Evolutionary conservation across 345 rosid genomes (phyloP).

Genomic region (Gossypium herbaceum): DNA sequence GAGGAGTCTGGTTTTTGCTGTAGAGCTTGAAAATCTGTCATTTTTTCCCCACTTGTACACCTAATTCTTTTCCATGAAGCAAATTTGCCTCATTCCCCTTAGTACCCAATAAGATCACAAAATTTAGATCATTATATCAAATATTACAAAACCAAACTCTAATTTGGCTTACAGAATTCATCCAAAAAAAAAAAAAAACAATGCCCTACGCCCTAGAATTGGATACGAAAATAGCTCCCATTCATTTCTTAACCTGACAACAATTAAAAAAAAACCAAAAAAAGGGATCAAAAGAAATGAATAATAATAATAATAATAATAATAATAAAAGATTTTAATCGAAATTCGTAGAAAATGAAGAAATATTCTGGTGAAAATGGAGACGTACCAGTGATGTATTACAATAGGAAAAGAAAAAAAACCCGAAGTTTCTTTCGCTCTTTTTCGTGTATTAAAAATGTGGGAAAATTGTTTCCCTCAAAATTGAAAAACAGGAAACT

Average conservation of each 20-base stretch:
- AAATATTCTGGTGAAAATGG: conserved; percentile 5
- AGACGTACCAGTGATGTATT: conserved; percentile 31
- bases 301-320: neutral
- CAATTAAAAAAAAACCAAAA: neutral
- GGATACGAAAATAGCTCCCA: conserved; percentile 17
- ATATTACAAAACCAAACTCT: conserved; percentile 11
- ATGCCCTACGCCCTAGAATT: conserved; percentile 3
- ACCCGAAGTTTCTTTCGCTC: conserved; percentile 6
- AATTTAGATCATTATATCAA: neutral
- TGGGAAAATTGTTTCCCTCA: neutral
- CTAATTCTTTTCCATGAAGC: neutral
- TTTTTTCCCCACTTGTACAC: conserved; percentile 19
- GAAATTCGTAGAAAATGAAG: neutral
- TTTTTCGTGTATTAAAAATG: neutral
- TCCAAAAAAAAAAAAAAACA: neutral
- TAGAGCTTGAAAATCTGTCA: conserved; percentile 72
- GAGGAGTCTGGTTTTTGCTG: conserved; percentile 80
- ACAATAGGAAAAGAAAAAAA: conserved; percentile 5
- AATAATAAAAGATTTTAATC: neutral
- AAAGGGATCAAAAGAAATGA: neutral
- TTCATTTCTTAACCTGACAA: conserved; percentile 23
- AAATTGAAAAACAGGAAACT: conserved; percentile 3
- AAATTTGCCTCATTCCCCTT: conserved; percentile 7
- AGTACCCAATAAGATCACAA: conserved; percentile 12
- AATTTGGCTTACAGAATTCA: conserved; percentile 1